These are phyloP conservation scores for Fimicolochytrium jonesii DNA, from an alignment of 192 early-diverging fungal species.

Conservation along the genomic window DNA sequence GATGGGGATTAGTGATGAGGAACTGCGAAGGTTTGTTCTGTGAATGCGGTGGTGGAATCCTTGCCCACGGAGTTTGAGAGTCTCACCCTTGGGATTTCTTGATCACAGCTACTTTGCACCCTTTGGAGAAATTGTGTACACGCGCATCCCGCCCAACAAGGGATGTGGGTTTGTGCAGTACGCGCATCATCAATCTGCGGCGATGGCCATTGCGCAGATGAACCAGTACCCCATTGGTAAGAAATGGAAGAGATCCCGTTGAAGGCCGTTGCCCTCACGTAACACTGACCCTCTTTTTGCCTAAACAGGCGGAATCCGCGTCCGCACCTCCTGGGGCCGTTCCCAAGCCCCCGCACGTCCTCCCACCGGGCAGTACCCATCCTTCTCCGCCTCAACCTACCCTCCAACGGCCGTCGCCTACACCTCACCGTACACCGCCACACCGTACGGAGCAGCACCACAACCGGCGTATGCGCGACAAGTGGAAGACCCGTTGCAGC, in stretches of 20 bases:
- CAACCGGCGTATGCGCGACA: neutral
- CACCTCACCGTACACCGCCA: neutral
- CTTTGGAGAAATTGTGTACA: slow-evolving; percentile 90
- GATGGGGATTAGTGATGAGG: slow-evolving; percentile 78
- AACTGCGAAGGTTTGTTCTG: slow-evolving; percentile 52
- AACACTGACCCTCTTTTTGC: neutral
- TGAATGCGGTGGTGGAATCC: too few relatives aligned
- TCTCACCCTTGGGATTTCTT: too few relatives aligned
- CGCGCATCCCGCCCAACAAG: slow-evolving; percentile 92
- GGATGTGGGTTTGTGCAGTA: slow-evolving; percentile 96
- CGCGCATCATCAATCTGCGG: slow-evolving; percentile 75
- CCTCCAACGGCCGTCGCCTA: neutral
- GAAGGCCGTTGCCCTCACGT: neutral
- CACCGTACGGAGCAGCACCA: slow-evolving; percentile 1
- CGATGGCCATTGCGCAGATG: slow-evolving; percentile 86
- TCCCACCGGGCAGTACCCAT: too few relatives aligned
- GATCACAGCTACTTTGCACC: slow-evolving; percentile 66
- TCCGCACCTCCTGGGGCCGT: slow-evolving; percentile 72
- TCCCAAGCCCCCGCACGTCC: slow-evolving; percentile 37
- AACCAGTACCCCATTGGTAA: slow-evolving; percentile 80
- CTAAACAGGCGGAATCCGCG: slow-evolving; percentile 48
- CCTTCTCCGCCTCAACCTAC: too few relatives aligned
- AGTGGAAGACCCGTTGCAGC: slow-evolving; percentile 24
- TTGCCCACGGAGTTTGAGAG: too few relatives aligned
- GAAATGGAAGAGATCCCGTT: neutral